A percentile compares a stretch with the other conserved stretches of the same genome.
These are phyloP conservation scores for Neohortaea acidophila DNA, from an alignment of 495 filamentous ascomycete genomes.

Conservation along the genomic window DNA sequence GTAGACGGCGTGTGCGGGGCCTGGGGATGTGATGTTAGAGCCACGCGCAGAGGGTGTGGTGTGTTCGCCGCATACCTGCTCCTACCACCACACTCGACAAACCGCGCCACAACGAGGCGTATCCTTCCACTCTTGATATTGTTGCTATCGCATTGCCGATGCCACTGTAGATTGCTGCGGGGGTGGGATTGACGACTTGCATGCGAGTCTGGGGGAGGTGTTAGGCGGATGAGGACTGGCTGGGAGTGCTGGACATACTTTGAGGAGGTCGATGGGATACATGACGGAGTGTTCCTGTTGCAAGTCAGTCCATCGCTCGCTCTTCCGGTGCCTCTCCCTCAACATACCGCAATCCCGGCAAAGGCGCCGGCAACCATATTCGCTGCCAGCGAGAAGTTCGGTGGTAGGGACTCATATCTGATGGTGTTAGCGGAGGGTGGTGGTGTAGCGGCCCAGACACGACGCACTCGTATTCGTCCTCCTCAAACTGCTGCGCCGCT, in stretches of 20 bases:
- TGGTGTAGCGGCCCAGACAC: neutral
- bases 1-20: conserved; percentile 93
- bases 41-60: no score
- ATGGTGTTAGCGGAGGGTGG: no score
- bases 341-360: conserved; percentile 82
- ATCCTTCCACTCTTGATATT: conserved; percentile 78
- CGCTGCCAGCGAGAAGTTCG: conserved; percentile 48
- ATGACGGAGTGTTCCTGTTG: conserved; percentile 72
- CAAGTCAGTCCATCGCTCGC: conserved; percentile 8
- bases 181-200: conserved; percentile 83
- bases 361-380: conserved; percentile 95
- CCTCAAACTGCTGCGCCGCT: conserved; percentile 20
- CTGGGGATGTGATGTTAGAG: conserved; percentile 34
- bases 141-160: conserved; percentile 82
- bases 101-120: conserved; percentile 85
- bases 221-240: no score
- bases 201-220: conserved; percentile 99
- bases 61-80: conserved; percentile 50
- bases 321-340: neutral
- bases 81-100: conserved; percentile 92
- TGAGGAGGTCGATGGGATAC: conserved; percentile 96
- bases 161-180: conserved; percentile 75
- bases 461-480: conserved; percentile 27
- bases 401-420: conserved; percentile 56
- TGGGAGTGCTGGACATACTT: conserved; percentile 51